Evolutionary conservation across 306 rosid genomes (phyloP).

Genomic region (Inga laurina): DNA sequence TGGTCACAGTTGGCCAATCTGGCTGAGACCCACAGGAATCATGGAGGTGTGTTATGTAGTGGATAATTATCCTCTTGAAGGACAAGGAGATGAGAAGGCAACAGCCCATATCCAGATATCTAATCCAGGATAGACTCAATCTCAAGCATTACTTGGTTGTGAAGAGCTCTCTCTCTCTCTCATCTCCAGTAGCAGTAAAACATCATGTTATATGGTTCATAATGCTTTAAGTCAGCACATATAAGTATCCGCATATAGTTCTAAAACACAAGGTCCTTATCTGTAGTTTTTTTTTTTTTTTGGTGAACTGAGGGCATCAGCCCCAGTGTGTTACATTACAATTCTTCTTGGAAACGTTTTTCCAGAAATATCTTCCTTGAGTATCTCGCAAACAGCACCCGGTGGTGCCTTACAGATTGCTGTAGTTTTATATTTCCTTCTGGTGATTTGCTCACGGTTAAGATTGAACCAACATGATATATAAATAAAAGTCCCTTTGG

Average conservation of each 20-base stretch:
- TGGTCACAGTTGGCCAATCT: constrained; percentile 66
- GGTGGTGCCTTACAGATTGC: no score
- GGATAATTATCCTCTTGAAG: constrained; percentile 49
- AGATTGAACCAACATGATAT: constrained; percentile 22
- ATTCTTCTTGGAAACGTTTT: no score
- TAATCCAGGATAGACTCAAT: constrained; percentile 47
- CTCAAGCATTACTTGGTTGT: constrained; percentile 29
- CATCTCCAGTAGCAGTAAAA: constrained; percentile 4
- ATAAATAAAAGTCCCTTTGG: neutral
- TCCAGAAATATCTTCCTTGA: no score
- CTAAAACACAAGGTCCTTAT: constrained; percentile 35
- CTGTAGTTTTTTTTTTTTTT: neutral
- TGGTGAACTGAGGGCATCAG: no score
- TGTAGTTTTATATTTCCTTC: constrained; percentile 25
- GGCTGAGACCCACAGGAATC: constrained; percentile 39
- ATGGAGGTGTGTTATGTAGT: constrained; percentile 46
- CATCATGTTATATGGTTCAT: constrained; percentile 30
- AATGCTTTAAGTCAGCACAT: constrained; percentile 11
- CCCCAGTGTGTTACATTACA: no score
- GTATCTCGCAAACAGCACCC: no score
- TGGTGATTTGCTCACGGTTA: constrained; percentile 28
- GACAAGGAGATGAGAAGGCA: constrained; percentile 44
- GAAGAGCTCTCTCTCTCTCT: constrained; percentile 21
- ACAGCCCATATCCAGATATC: constrained; percentile 61
- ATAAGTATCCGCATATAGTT: constrained; percentile 11